A percentile compares a stretch with the other conserved stretches of the same genome.
Evolutionary conservation across 805 yeast genomes (phyloP).

Genomic region (Candida ponderosae): DNA sequence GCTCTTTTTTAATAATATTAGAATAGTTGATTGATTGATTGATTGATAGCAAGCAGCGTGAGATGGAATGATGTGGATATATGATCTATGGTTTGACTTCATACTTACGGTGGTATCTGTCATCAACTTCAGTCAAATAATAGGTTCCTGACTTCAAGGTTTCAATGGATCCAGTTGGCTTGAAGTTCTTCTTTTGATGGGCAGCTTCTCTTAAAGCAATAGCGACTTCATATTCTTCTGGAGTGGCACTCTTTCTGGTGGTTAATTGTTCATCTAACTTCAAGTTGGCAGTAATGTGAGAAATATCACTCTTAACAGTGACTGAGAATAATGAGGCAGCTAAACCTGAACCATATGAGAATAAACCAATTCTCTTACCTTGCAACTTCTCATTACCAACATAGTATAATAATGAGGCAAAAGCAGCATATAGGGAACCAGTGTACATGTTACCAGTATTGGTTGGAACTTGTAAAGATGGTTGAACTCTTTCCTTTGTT

Average conservation of each 20-base stretch:
- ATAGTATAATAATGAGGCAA: constrained; percentile 71
- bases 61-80: too few relatives aligned
- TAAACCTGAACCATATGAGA: constrained; percentile 97
- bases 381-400: constrained; percentile 70
- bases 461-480: constrained; percentile 82
- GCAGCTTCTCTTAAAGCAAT: constrained; percentile 83
- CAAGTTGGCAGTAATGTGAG: constrained; percentile 54
- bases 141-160: constrained; percentile 68
- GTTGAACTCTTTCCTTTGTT: constrained; percentile 61
- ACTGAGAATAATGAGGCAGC: constrained; percentile 86
- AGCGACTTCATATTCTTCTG: constrained; percentile 75
- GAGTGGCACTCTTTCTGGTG: constrained; percentile 58
- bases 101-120: constrained; percentile 79
- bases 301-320: constrained; percentile 73
- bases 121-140: constrained; percentile 79
- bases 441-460: constrained; percentile 98
- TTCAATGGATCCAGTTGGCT: constrained; percentile 76
- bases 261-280: constrained; percentile 62
- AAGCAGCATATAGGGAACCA: constrained; percentile 83
- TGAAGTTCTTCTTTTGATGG: constrained; percentile 71
- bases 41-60: too few relatives aligned
- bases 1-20: too few relatives aligned
- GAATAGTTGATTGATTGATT: too few relatives aligned
- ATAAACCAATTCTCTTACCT: constrained; percentile 80
- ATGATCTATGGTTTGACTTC: constrained; percentile 50